These are phyloP conservation scores for Penicillium occitanis DNA, from an alignment of 2,329 filamentous ascomycete species.

Conservation along the genomic window DNA sequence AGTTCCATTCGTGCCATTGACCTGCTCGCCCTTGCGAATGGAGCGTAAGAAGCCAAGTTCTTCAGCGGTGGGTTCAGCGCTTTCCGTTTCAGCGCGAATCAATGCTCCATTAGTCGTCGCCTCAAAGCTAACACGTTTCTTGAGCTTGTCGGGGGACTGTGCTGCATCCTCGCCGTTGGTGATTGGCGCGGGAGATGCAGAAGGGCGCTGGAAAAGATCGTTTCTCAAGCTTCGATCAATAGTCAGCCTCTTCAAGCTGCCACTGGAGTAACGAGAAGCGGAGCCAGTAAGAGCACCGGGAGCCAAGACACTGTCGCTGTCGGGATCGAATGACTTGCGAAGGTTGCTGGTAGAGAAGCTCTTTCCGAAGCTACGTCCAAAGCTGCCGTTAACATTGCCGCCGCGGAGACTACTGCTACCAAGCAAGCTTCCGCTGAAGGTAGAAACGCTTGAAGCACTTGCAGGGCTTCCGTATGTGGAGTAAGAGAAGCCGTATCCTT, in stretches of 20 bases:
- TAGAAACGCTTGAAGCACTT: slow-evolving; percentile 67
- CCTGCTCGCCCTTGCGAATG: slow-evolving; percentile 50
- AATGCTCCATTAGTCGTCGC: slow-evolving; percentile 58
- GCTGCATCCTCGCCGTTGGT: slow-evolving; percentile 45
- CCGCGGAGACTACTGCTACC: slow-evolving; percentile 34
- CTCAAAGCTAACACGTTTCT: slow-evolving; percentile 93
- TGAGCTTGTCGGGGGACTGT: slow-evolving; percentile 40
- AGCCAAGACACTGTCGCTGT: slow-evolving; percentile 76
- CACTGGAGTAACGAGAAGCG: slow-evolving; percentile 63
- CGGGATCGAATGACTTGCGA: slow-evolving; percentile 74
- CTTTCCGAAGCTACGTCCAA: slow-evolving; percentile 73
- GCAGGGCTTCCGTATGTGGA: slow-evolving; percentile 85
- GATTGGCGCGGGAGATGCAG: slow-evolving; percentile 35
- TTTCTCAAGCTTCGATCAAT: slow-evolving; percentile 85
- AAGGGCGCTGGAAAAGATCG: slow-evolving; percentile 54
- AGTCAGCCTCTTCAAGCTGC: slow-evolving; percentile 81
- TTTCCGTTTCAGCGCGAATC: slow-evolving; percentile 52
- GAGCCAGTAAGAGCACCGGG: slow-evolving; percentile 80
- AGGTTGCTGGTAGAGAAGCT: slow-evolving; percentile 87
- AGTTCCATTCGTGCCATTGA: slow-evolving; percentile 43
- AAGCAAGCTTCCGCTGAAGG: slow-evolving; percentile 65
- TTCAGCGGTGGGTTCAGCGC: slow-evolving; percentile 56
- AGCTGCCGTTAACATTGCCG: slow-evolving; percentile 51
- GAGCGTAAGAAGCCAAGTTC: slow-evolving; percentile 63
- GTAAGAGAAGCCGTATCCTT: slow-evolving; percentile 87